Base-by-base conservation (phyloP, 208 protist species). In the Trypanosoma avium region DNA sequence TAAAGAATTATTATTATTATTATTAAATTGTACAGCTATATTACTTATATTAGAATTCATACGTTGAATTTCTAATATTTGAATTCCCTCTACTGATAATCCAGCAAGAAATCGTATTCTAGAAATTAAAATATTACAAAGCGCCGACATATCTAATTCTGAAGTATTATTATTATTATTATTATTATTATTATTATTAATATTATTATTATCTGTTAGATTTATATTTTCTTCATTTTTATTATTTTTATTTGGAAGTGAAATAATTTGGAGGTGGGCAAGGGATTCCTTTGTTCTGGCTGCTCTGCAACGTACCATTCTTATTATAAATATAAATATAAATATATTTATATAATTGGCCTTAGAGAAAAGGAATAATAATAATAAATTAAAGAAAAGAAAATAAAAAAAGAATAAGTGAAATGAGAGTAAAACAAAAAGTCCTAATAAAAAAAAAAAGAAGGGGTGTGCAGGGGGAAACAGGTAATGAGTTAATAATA, bases 51-150 rank as follows among this genome's bases (percentile, higher is more conserved):
- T 26, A 43, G 9, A n/a, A 17, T 6, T 27, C 36, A 45, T 12
- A 9, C 49, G 57, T 7, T 30, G 57, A 26, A 58, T 27, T 6
- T 29, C 47, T 8, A 59, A 33, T n/a, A 71, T 21, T 21, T 6
- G n/a, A 5, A 71, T 5, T 3, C 48, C 49, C 32, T 29, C 47
- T 19, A 54, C 55, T n/a, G 66, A 55, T 26, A 62, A n/a, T 4
- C 66, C 66, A 12, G 57, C 45, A 27, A 71, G 27, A 7, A 71
- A 3, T 13, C 27, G 46, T 47, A 71, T 71, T 38, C 46, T 40
- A n/a, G 21, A 2, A 6, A 19, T 19, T 32, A 71, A 59, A 4
- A 33, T 49, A 6, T 36, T 26, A 36, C 66, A 71, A 1, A 71
- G 42, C 13, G 36, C 32, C n/a, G 6, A 6, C 32, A 64, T 12